A percentile compares a stretch with the other conserved stretches of the same genome.
Evolutionary conservation across 441 rosid genomes (phyloP).

Genomic region (Viola pubescens): DNA sequence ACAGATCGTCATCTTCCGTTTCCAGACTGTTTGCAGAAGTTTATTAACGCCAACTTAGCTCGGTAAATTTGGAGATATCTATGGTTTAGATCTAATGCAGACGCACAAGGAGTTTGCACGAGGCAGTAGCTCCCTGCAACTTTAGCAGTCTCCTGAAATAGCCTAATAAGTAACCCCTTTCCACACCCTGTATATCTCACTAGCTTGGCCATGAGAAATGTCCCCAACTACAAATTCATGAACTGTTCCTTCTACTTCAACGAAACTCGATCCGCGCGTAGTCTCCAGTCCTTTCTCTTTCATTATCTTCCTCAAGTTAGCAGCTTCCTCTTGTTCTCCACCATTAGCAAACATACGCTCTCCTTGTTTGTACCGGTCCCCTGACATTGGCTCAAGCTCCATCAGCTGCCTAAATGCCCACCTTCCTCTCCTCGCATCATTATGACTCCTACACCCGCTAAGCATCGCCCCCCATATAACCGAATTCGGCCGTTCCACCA

Average conservation of each 20-base stretch:
- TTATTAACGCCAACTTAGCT: no score
- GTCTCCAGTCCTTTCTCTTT: conserved; percentile 1
- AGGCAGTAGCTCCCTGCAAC: neutral
- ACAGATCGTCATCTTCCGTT: no score
- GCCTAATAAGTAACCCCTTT: neutral
- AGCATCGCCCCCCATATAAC: conserved; percentile 10
- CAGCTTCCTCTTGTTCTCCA: conserved; percentile 9
- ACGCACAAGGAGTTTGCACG: no score
- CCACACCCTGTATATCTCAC: neutral
- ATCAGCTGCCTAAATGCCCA: conserved; percentile 7
- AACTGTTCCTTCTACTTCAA: conserved; percentile 5
- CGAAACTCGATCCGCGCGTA: conserved; percentile 11
- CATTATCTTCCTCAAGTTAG: conserved; percentile 8
- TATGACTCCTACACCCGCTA: conserved; percentile 10
- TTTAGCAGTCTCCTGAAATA: neutral
- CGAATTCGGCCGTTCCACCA: conserved; percentile 8
- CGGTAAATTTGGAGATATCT: no score
- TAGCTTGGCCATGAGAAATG: neutral
- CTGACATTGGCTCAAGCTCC: conserved; percentile 11
- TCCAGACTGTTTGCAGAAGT: no score
- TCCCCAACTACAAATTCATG: conserved; percentile 5
- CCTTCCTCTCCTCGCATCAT: conserved; percentile 6
- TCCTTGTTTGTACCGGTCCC: conserved; percentile 8
- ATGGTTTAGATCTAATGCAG: no score
- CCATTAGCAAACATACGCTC: conserved; percentile 8